Evolutionary conservation across 2,329 filamentous ascomycete species (phyloP).

Genomic region (Fusarium sp.): DNA sequence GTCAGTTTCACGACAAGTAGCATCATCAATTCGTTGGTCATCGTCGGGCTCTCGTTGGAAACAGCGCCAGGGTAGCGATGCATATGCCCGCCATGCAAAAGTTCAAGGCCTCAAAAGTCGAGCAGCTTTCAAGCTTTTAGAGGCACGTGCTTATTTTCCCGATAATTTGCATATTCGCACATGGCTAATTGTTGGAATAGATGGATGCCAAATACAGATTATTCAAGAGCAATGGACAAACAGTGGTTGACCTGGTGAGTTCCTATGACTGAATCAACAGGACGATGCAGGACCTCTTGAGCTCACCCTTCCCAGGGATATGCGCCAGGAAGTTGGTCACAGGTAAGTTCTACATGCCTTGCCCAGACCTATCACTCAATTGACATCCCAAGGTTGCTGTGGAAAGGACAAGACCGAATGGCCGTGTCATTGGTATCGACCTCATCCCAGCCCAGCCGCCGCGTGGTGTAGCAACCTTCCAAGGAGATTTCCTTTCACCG

Average conservation of each 20-base stretch:
- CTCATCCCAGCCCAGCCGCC: conserved; percentile 94
- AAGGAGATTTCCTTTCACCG: conserved; percentile 90
- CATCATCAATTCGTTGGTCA: conserved; percentile 34
- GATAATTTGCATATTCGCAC: no score
- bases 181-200: conserved; percentile 58
- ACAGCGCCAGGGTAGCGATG: conserved; percentile 80
- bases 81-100: conserved; percentile 80
- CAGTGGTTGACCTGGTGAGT: conserved; percentile 88
- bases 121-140: conserved; percentile 92
- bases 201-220: conserved; percentile 87
- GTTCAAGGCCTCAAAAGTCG: conserved; percentile 88
- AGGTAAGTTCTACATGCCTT: conserved; percentile 60
- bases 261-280: neutral
- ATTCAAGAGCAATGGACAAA: conserved; percentile 81
- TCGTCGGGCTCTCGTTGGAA: conserved; percentile 86
- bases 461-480: conserved; percentile 91
- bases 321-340: conserved; percentile 81
- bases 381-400: conserved; percentile 77
- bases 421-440: conserved; percentile 91
- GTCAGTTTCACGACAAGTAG: neutral
- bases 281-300: neutral
- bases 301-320: conserved; percentile 72
- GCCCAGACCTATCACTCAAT: neutral
- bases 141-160: conserved; percentile 66
- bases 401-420: conserved; percentile 81